Conservation (phyloP, 495 filamentous ascomycete genomes). For the Penicillium taxi region DNA sequence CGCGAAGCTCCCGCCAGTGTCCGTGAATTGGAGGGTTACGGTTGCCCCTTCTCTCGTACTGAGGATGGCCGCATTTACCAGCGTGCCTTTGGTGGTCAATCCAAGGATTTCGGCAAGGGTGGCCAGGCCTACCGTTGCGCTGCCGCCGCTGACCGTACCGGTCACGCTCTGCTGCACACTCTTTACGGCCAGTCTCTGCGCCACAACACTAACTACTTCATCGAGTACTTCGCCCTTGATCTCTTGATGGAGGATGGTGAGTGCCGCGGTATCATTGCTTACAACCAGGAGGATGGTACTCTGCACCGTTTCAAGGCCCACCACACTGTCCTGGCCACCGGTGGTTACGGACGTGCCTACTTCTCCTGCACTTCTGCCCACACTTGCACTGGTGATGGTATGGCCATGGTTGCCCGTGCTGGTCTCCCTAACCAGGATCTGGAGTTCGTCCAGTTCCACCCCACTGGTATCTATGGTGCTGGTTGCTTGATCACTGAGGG, state of each 20-base stretch:
- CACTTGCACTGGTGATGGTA: constrained; percentile 96
- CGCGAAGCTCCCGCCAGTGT: constrained; percentile 86
- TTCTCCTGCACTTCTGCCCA: constrained; percentile 97
- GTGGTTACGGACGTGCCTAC: constrained; percentile 94
- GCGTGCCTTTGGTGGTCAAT: constrained; percentile 95
- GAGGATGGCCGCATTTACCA: constrained; percentile 98
- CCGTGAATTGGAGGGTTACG: constrained; percentile 94
- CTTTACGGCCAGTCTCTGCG: constrained; percentile 95
- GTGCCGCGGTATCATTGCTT: constrained; percentile 91
- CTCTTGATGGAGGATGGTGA: constrained; percentile 94
- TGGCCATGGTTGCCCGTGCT: constrained; percentile 96
- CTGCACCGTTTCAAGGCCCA: constrained; percentile 91
- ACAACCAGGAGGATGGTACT: constrained; percentile 97
- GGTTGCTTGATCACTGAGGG: constrained; percentile 98
- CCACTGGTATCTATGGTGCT: constrained; percentile 97
- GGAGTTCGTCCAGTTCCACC: constrained; percentile 99
- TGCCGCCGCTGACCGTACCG: constrained; percentile 90
- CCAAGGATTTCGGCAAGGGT: constrained; percentile 88
- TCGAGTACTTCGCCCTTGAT: constrained; percentile 96
- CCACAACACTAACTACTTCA: constrained; percentile 99
- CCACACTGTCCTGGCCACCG: constrained; percentile 92
- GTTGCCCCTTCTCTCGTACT: constrained; percentile 94
- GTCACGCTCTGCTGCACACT: constrained; percentile 93
- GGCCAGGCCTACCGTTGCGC: constrained; percentile 96
- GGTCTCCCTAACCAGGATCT: constrained; percentile 98